A percentile compares a stretch with the other conserved stretches of the same genome.
Evolutionary conservation across 108 stramenopile species (phyloP).

Genomic region (Nannochloropsis granulata): DNA sequence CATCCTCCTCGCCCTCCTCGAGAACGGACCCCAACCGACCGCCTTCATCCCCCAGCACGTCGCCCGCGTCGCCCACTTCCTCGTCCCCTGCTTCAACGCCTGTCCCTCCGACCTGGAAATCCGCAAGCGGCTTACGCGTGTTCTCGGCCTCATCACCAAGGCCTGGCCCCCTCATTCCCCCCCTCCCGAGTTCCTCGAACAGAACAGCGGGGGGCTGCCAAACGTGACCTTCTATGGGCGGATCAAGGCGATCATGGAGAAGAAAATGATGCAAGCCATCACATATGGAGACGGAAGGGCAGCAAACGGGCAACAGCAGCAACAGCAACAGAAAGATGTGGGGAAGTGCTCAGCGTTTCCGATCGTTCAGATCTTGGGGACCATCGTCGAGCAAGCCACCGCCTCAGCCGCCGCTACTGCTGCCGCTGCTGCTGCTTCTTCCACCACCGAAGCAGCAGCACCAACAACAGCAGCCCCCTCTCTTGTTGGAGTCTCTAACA

Average conservation of each 20-base stretch:
- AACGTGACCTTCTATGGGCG: neutral
- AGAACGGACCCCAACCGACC: neutral
- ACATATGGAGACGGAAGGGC: neutral
- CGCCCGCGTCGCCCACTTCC: neutral
- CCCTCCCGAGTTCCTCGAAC: neutral
- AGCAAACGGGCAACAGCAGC: neutral
- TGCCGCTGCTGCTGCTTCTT: neutral
- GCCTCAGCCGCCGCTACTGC: neutral
- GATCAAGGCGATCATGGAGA: neutral
- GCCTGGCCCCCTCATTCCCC: neutral
- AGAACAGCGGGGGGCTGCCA: neutral
- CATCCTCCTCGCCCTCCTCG: neutral
- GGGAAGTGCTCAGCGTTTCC: neutral
- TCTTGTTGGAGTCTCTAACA: neutral
- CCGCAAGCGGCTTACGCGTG: neutral
- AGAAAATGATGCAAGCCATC: neutral
- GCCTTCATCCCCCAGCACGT: neutral
- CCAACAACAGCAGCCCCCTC: too few species aligned
- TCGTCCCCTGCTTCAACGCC: neutral
- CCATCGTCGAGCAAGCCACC: neutral
- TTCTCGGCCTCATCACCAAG: neutral
- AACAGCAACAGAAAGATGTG: neutral
- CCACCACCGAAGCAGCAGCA: neutral
- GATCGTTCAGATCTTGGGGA: neutral
- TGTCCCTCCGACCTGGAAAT: neutral